phyloP scores from a whole-genome alignment of 495 filamentous ascomycete genomes.

The Aspergillus taichungensis region DNA sequence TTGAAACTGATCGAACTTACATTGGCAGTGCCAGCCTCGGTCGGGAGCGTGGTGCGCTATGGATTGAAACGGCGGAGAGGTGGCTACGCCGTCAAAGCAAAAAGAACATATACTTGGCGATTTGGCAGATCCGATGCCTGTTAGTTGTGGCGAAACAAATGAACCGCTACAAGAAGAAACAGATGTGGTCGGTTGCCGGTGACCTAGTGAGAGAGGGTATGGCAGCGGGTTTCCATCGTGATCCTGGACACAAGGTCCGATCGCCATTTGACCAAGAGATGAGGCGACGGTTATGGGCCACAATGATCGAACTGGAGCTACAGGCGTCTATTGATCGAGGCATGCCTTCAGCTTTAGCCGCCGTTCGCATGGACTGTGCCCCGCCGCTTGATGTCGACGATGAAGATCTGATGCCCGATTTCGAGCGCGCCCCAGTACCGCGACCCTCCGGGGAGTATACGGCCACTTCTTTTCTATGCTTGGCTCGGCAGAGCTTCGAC shows the following conservation, averaged over 20 bases:
- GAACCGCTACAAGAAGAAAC: conserved; percentile 40
- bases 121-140: conserved; percentile 45
- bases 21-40: conserved; percentile 29
- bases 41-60: conserved; percentile 25
- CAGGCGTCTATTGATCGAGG: conserved; percentile 45
- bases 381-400: conserved; percentile 33
- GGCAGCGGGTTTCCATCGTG: conserved; percentile 47
- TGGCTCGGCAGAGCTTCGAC: conserved; percentile 14
- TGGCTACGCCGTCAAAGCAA: conserved; percentile 30
- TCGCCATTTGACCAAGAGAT: conserved; percentile 42
- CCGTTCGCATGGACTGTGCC: conserved; percentile 41
- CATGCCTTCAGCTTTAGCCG: conserved; percentile 43
- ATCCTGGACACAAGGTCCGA: conserved; percentile 31
- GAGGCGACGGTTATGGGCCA: conserved; percentile 47
- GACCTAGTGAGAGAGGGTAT: conserved; percentile 40
- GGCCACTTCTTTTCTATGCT: conserved; percentile 17
- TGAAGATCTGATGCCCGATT: conserved; percentile 31
- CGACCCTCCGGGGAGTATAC: conserved; percentile 7
- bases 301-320: conserved; percentile 44
- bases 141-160: conserved; percentile 39
- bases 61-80: conserved; percentile 26
- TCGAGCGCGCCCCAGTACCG: conserved; percentile 10
- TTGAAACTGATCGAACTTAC: conserved; percentile 30
- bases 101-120: conserved; percentile 35
- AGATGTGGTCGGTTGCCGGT: conserved; percentile 43